Evolutionary conservation across 805 yeast species (phyloP), one percentile per base, ranked within the genome.

Genomic region (Clavispora vitiphila): DNA sequence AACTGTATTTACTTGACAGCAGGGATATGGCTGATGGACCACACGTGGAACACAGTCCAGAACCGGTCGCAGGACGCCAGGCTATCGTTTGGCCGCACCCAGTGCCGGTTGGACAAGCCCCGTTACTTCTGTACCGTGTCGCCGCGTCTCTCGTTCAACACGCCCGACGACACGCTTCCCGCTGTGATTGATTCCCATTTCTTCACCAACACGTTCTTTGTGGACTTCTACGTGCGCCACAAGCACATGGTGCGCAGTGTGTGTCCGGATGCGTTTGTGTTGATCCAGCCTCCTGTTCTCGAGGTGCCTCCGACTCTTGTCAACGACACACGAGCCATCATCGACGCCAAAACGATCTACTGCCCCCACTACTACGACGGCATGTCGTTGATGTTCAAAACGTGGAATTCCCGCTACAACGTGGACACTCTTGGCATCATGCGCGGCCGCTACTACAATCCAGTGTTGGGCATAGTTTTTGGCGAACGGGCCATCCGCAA

Each of bases 301-400:
- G 83, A 80, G 51, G 56, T 74, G 3, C 96, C 96, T 0, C 96
- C 97, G 2, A 57, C 62, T 9, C 60, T 86, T 46, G 72, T 71
- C 44, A 73, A 71, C 10, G 71, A 76, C 32, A 57, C 64, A 1
- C 57, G 71, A 10, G 57, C 67, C 3, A 56, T 80, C n/a, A 57
- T 84, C 11, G 93, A 85, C 53, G 58, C 67, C 1, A 76, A 74
- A 38, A 81, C 91, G 0, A 79, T 85, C 1, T 82, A 81, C 52
- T 80, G 95, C 15, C 93, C 95, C 2, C 99, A 91, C 62, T 91
- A 83, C 60, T 91, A 91, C 58, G 99, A 91, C 60, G 99, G 98
- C 0, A 76, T 91, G 80, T 85, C 97, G 1, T 66, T 91, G 27
- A 82, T 93, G 90, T 84, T 86, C 61, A 88, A 89, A 62, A 77